phyloP scores from a whole-genome alignment of 2,329 filamentous ascomycete genomes.

The Monosporascus cannonballus region DNA sequence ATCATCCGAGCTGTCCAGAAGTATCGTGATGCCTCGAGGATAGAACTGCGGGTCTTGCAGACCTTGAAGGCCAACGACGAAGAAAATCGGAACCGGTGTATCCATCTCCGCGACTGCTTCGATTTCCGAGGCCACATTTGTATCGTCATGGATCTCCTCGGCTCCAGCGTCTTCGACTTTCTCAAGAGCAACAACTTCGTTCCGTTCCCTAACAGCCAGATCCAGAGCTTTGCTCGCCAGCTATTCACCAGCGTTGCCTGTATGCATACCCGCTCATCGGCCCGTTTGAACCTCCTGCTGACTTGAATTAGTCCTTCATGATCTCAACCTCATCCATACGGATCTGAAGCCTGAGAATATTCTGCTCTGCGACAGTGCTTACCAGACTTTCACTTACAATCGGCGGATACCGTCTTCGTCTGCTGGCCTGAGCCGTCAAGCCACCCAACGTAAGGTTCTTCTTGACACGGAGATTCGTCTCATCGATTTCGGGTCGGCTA shows the following conservation, averaged over 20 bases:
- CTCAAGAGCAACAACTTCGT: slow-evolving; percentile 93
- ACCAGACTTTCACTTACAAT: slow-evolving; percentile 67
- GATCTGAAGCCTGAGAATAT: slow-evolving; percentile 69
- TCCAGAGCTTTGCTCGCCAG: slow-evolving; percentile 93
- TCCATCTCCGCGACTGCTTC: slow-evolving; percentile 93
- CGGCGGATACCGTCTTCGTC: slow-evolving; percentile 64
- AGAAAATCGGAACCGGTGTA: slow-evolving; percentile 90
- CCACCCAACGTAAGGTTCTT: slow-evolving; percentile 57
- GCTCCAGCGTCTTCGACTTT: slow-evolving; percentile 97
- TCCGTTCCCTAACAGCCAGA: slow-evolving; percentile 96
- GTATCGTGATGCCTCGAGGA: slow-evolving; percentile 91
- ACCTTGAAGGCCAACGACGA: slow-evolving; percentile 89
- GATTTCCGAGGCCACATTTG: slow-evolving; percentile 97
- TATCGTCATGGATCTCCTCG: slow-evolving; percentile 69
- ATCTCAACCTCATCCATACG: slow-evolving; percentile 95
- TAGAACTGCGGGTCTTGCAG: slow-evolving; percentile 87
- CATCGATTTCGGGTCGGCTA: slow-evolving; percentile 67
- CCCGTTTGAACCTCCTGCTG: slow-evolving; percentile 10
- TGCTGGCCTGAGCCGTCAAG: slow-evolving; percentile 51
- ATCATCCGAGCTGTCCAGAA: slow-evolving; percentile 98
- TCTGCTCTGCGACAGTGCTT: slow-evolving; percentile 57
- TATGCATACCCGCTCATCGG: slow-evolving; percentile 44
- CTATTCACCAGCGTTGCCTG: slow-evolving; percentile 97
- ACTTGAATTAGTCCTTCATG: slow-evolving; percentile 68
- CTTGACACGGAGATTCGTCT: slow-evolving; percentile 64